A percentile compares a stretch with the other conserved stretches of the same genome.
phyloP scores from a whole-genome alignment of 2,329 filamentous ascomycete species.

The Camptophora hylomeconis region DNA sequence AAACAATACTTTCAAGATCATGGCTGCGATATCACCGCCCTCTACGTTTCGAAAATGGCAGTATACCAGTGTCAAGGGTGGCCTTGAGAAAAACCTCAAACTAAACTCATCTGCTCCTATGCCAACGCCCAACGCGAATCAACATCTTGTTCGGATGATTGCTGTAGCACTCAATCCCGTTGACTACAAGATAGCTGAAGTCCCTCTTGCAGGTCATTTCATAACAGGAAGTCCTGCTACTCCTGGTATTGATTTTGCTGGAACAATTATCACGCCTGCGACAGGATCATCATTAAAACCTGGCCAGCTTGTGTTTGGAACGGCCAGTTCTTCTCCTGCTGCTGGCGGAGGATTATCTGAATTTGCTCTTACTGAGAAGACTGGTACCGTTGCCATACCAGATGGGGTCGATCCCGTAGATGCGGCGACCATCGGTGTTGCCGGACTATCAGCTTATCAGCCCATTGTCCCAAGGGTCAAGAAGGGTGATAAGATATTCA shows the following conservation, averaged over 20 bases:
- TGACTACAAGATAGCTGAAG: slow-evolving; percentile 51
- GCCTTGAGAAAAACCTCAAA: slow-evolving; percentile 41
- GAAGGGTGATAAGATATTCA: slow-evolving; percentile 44
- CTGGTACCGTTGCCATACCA: slow-evolving; percentile 28
- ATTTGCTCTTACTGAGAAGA: slow-evolving; percentile 26
- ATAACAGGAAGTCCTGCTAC: slow-evolving; percentile 31
- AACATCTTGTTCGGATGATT: slow-evolving; percentile 44
- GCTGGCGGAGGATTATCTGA: slow-evolving; percentile 33
- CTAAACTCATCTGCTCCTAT: slow-evolving; percentile 31
- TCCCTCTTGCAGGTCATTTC: slow-evolving; percentile 28
- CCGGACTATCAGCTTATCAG: slow-evolving; percentile 37
- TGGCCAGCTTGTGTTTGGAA: slow-evolving; percentile 37
- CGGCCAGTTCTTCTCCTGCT: slow-evolving; percentile 16
- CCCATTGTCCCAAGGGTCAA: slow-evolving; percentile 34
- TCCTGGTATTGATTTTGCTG: slow-evolving; percentile 39
- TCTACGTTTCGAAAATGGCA: too few relatives aligned
- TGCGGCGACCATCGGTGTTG: slow-evolving; percentile 32
- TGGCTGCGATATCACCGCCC: too few relatives aligned
- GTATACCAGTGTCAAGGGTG: slow-evolving; percentile 33
- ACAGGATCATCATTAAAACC: slow-evolving; percentile 18
- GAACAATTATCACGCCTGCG: slow-evolving; percentile 28
- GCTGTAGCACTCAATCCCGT: slow-evolving; percentile 46
- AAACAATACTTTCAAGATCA: slow-evolving; percentile 74
- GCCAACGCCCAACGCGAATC: slow-evolving; percentile 19
- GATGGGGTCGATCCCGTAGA: slow-evolving; percentile 29